Base-by-base conservation (phyloP, 2,329 filamentous ascomycete species). In the Pezicula neosporulosa region DNA sequence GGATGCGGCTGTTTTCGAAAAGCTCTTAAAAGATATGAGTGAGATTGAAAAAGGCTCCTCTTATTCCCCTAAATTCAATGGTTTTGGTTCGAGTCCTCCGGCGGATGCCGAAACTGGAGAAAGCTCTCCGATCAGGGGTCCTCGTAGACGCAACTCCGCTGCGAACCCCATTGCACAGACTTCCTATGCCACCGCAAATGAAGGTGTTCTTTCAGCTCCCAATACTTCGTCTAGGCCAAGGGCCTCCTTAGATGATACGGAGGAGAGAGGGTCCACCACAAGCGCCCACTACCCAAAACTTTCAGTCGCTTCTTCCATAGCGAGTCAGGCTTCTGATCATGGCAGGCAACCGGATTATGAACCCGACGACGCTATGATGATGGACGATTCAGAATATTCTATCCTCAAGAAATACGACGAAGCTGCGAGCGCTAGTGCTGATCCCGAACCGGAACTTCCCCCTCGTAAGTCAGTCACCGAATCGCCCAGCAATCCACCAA, bases 281-380 rank as follows among this genome's bases (percentile, higher is more conserved):
- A 57, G 59, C 30, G 54, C 58, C 4, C 52, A 60, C 21, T 69
- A 69, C 56, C 66, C 67, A 4, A 69, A 62, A 36, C 43, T 68
- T 3, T 60, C 60, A 6, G 42, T 63, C 1, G 62, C 62, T 21
- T 63, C 66, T 3, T 74, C 72, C 0, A 72, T 73, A 18, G 63
- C 63, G 8, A 70, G 68, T 48, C 52, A 80, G 72, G 57, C 62
- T 70, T 56, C 69, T 44, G 53, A 80, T 73, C 59, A 62, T 52
- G 78, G 77, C 21, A 72, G 76, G 13, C 80, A 82, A 51, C 72
- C 73, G 3, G 75, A 78, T 50, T 72, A 70, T 5, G 69, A 71
- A 47, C 64, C 66, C 56, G 61, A 68, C 13, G 68, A 71, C 35
- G 59, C 51, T 41, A 46, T 47, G 43, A 49, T 42, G 36, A 53